Evolutionary conservation across 768 basidiomycete genomes (phyloP), one percentile per base, ranked within the genome.

Genomic region (Calocera cornea): DNA sequence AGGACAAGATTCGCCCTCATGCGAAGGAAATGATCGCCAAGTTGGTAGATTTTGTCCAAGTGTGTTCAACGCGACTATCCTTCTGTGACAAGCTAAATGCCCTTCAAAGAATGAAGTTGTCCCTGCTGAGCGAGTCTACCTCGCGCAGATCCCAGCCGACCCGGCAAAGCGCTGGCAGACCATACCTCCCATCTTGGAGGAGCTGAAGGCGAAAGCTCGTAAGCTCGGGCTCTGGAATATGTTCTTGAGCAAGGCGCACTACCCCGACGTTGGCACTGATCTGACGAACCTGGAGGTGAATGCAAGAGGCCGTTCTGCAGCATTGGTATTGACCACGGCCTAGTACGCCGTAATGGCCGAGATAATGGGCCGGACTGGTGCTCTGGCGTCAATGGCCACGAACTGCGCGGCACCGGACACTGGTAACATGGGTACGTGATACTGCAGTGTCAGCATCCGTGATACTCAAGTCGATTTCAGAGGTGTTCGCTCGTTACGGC

Each of bases 341-440:
- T 70, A 95, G 92, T 98, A 99, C 75, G 92, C 90, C 41, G 89
- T 97, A 33, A 97, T 97, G 87, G 94, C 94, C n/a, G 95, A 97
- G 77, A 77, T 97, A 49, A 83, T 97, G 71, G 95, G 95, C 2
- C 86, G 92, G 67, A 87, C 83, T 24, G 87, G 89, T 10, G 87
- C 87, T 70, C 78, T 94, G 64, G 92, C 88, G 1, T 86, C 95
- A 24, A 88, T 97, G 78, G 86, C 83, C 14, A 86, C 90, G 67
- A 99, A 99, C 74, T 98, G 94, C 78, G 87, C 94, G 29, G 94
- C 95, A 16, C 95, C 95, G 34, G 95, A 98, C 77, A 98, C 95
- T 17, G 95, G 95, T 1, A 97, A 97, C 76, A 97, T 97, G 94
- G 93, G 92, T 91, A 71, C 40, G 84, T 76, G 8, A 5, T 71